A percentile compares a stretch with the other conserved stretches of the same genome.
Conservation (phyloP, 2,329 filamentous ascomycete species). For the Stachybotrys echinatus region DNA sequence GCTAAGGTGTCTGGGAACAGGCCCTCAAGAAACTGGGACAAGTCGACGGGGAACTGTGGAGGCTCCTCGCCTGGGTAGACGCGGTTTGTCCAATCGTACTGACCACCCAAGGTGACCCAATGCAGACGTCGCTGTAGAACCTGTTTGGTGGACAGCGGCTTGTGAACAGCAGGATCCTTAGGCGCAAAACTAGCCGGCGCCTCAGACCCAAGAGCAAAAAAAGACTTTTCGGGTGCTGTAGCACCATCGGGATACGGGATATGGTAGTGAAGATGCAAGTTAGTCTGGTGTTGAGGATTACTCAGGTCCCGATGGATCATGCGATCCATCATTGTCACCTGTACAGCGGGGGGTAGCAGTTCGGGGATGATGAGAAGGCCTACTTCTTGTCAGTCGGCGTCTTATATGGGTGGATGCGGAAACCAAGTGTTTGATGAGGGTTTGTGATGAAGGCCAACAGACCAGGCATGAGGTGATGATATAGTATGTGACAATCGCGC, state of each 20-base stretch:
- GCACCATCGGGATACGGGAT: constrained; percentile 50
- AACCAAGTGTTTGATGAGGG: constrained; percentile 2
- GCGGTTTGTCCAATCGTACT: constrained; percentile 94
- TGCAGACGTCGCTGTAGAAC: constrained; percentile 77
- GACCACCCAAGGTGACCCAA: constrained; percentile 91
- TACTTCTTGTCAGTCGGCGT: constrained; percentile 28
- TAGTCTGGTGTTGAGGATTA: constrained; percentile 72
- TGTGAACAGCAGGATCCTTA: constrained; percentile 69
- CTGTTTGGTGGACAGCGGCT: constrained; percentile 61
- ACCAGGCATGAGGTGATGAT: constrained; percentile 66
- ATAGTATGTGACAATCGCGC: constrained; percentile 48
- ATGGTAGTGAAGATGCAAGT: constrained; percentile 79
- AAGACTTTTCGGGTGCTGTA: constrained; percentile 32
- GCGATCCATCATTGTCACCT: constrained; percentile 63
- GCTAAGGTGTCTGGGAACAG: constrained; percentile 74
- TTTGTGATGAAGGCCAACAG: constrained; percentile 15
- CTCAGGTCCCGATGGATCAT: constrained; percentile 75
- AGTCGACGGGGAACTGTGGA: constrained; percentile 69
- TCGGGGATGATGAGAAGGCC: constrained; percentile 75
- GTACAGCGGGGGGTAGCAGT: constrained; percentile 64
- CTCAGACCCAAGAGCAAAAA: constrained; percentile 47
- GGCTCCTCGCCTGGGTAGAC: constrained; percentile 66
- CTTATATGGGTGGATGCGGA: too few relatives aligned
- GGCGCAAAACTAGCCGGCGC: constrained; percentile 55
- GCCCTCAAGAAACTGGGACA: constrained; percentile 59